Conservation (phyloP, 306 rosid genomes). For the Medicago arabica region DNA sequence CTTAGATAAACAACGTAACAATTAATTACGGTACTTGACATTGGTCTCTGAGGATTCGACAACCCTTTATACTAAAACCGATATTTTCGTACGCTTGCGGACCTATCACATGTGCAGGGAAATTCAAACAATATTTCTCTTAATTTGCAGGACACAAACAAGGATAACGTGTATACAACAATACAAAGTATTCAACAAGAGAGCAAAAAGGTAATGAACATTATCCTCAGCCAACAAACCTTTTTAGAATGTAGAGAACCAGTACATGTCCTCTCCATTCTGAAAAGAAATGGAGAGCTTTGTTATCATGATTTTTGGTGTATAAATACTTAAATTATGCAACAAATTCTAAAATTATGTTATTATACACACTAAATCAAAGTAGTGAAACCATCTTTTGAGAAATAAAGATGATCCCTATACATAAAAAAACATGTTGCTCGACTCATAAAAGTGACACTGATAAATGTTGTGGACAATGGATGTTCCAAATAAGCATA, state of each 20-base stretch:
- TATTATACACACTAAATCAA: neutral
- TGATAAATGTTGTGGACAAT: neutral
- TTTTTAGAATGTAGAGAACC: neutral
- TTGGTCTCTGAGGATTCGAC: no score
- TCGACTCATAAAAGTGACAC: slow-evolving; percentile 5
- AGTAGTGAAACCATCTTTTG: neutral
- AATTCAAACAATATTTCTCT: slow-evolving; percentile 24
- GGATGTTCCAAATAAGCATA: slow-evolving; percentile 28
- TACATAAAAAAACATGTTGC: slow-evolving; percentile 14
- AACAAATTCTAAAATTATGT: neutral
- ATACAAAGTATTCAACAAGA: slow-evolving; percentile 9
- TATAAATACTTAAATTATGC: neutral
- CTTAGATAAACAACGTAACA: no score
- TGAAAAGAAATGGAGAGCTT: neutral
- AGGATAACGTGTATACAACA: neutral
- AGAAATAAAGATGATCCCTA: neutral
- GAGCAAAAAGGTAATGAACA: neutral
- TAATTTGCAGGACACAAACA: neutral
- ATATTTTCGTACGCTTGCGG: no score
- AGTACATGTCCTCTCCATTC: neutral
- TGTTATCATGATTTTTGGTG: neutral
- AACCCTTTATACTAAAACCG: no score
- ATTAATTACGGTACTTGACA: no score
- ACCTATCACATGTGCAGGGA: slow-evolving; percentile 16
- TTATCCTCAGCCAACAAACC: neutral